Conservation (phyloP, 2,329 filamentous ascomycete genomes). For the Chrysoporthe puriensis region DNA sequence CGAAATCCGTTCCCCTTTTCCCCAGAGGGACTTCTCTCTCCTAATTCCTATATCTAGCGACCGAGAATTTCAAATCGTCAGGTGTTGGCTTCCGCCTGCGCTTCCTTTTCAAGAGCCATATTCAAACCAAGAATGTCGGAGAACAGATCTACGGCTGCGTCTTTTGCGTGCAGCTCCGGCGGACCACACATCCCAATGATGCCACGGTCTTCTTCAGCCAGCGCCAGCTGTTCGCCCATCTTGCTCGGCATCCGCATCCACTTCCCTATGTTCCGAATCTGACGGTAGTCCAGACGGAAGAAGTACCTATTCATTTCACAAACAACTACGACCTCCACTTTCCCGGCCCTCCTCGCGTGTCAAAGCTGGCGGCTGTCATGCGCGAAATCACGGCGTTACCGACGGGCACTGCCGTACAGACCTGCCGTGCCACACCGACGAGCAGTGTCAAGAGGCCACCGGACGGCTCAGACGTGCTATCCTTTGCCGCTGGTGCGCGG, state of each 20-base stretch:
- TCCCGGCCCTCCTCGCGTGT: conserved; percentile 42
- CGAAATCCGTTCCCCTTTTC: background rate
- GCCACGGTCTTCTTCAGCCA: conserved; percentile 61
- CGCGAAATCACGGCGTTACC: conserved; percentile 48
- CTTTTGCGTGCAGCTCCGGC: conserved; percentile 55
- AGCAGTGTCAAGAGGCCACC: conserved; percentile 7
- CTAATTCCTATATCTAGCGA: conserved; percentile 37
- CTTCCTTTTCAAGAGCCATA: conserved; percentile 60
- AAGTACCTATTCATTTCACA: conserved; percentile 43
- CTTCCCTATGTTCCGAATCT: conserved; percentile 54
- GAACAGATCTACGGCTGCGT: conserved; percentile 60
- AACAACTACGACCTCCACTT: conserved; percentile 61
- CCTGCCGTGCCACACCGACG: conserved; percentile 29
- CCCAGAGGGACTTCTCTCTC: background rate
- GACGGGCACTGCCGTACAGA: conserved; percentile 49
- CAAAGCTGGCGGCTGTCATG: conserved; percentile 47
- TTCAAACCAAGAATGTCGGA: conserved; percentile 53
- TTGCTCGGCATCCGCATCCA: conserved; percentile 57
- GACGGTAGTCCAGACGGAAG: conserved; percentile 49
- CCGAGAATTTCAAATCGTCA: conserved; percentile 51
- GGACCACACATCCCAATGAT: conserved; percentile 57
- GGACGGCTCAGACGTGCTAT: conserved; percentile 26
- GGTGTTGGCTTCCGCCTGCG: conserved; percentile 56
- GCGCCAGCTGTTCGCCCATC: conserved; percentile 55
- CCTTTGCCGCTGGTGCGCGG: conserved; percentile 46